Evolutionary conservation across 2,329 filamentous ascomycete species (phyloP).

Genomic region (Phyllosticta ampelicida): DNA sequence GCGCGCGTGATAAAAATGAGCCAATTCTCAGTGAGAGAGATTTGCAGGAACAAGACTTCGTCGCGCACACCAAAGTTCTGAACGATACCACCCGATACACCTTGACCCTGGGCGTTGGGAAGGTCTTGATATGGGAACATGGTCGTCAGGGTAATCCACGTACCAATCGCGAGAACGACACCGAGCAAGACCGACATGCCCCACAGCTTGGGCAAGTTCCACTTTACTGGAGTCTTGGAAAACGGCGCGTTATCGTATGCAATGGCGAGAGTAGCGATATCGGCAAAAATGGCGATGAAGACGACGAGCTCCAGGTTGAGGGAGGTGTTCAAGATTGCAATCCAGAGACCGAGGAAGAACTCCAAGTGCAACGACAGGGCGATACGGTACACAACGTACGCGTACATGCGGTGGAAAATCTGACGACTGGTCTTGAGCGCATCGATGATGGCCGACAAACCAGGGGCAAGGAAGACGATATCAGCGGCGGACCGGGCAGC

Average conservation of each 20-base stretch:
- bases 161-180: conserved; percentile 67
- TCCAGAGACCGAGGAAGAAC: conserved; percentile 87
- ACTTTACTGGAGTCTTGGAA: conserved; percentile 80
- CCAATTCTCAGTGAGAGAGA: conserved; percentile 90
- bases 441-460: conserved; percentile 85
- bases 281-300: conserved; percentile 90
- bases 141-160: conserved; percentile 82
- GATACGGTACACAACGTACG: conserved; percentile 92
- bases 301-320: conserved; percentile 81
- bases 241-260: conserved; percentile 88
- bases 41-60: conserved; percentile 77
- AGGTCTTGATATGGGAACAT: conserved; percentile 48
- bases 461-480: conserved; percentile 86
- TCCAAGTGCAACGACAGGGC: conserved; percentile 83
- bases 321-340: conserved; percentile 72
- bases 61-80: conserved; percentile 80
- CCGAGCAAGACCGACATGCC: conserved; percentile 82
- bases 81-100: conserved; percentile 68
- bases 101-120: conserved; percentile 30
- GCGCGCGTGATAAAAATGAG: conserved; percentile 93
- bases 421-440: conserved; percentile 86
- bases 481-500: conserved; percentile 84
- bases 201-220: conserved; percentile 91
- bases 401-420: conserved; percentile 96
- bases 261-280: conserved; percentile 84